phyloP scores from a whole-genome alignment of 2,329 filamentous ascomycete genomes.

The Mariannaea sp. region DNA sequence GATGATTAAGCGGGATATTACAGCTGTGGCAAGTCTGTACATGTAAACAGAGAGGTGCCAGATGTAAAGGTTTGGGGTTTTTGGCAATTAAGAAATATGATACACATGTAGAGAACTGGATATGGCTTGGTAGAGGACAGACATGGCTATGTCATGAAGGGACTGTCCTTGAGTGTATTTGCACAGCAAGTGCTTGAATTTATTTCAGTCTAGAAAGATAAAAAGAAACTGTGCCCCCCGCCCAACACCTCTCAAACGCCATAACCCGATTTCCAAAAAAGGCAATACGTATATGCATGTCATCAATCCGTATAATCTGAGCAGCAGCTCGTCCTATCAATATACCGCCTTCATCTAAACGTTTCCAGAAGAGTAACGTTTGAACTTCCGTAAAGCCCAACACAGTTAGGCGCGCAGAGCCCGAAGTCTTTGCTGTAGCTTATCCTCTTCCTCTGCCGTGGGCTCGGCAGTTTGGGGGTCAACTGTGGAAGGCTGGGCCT shows the following conservation, averaged over 20 bases:
- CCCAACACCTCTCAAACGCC: constrained; percentile 30
- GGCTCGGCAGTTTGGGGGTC: constrained; percentile 68
- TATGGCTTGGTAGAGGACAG: not conserved
- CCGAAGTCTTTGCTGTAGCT: constrained; percentile 65
- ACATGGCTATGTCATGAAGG: not conserved
- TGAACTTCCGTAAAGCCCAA: not conserved
- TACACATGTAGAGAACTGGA: not conserved
- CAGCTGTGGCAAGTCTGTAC: constrained; percentile 84
- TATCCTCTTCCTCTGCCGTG: constrained; percentile 79
- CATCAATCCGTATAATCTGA: constrained; percentile 4
- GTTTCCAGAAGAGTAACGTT: not conserved
- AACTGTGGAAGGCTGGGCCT: constrained; percentile 59
- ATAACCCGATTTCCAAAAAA: constrained; percentile 26
- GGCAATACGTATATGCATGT: constrained; percentile 6
- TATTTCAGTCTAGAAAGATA: not conserved
- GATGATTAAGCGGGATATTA: constrained; percentile 95
- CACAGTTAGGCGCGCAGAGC: constrained; percentile 57
- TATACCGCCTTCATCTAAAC: not conserved
- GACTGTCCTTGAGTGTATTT: not conserved
- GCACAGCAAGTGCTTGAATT: constrained; percentile 9
- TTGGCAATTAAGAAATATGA: not conserved
- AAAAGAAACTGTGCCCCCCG: constrained; percentile 18
- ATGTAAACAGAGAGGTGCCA: constrained; percentile 67
- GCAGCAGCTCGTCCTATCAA: constrained; percentile 1
- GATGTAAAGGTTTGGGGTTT: not conserved